A percentile compares a stretch with the other conserved stretches of the same genome.
Conservation (phyloP, 2,329 filamentous ascomycete species). For the Cadophora sp. region DNA sequence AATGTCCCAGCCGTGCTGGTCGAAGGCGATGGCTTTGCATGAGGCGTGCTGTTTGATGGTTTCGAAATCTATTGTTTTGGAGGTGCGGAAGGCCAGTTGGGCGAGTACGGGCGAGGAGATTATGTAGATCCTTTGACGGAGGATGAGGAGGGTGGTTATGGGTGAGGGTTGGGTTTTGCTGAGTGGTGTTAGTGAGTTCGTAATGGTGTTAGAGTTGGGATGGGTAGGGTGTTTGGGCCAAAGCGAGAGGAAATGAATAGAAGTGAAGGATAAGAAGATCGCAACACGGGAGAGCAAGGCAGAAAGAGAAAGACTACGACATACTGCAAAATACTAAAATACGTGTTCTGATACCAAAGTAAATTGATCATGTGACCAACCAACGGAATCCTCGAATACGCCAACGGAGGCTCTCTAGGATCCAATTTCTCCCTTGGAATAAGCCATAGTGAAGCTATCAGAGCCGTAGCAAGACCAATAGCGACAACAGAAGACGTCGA, state of each 20-base stretch:
- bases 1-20: slow-evolving; percentile 21
- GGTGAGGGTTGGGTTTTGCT: slow-evolving; percentile 23
- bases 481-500: not conserved
- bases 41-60: slow-evolving; percentile 20
- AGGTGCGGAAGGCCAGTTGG: slow-evolving; percentile 42
- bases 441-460: not conserved
- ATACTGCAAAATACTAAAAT: slow-evolving; percentile 25
- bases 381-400: slow-evolving; percentile 23
- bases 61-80: slow-evolving; percentile 51
- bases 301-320: not conserved
- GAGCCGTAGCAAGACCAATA: not conserved
- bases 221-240: not conserved
- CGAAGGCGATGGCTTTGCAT: slow-evolving; percentile 20
- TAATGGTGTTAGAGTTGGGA: not conserved
- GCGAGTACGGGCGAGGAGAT: slow-evolving; percentile 51
- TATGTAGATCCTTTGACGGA: slow-evolving; percentile 52
- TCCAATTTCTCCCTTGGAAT: slow-evolving; percentile 3
- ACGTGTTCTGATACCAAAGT: slow-evolving; percentile 26
- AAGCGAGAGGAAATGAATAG: not conserved
- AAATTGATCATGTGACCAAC: slow-evolving; percentile 31
- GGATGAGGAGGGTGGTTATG: slow-evolving; percentile 54
- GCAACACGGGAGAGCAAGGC: not conserved
- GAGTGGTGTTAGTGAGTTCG: not conserved
- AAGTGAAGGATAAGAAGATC: not conserved
- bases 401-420: slow-evolving; percentile 25